These are phyloP conservation scores for Colletotrichum somersetense DNA, from an alignment of 2,329 filamentous ascomycete species.

Conservation along the genomic window DNA sequence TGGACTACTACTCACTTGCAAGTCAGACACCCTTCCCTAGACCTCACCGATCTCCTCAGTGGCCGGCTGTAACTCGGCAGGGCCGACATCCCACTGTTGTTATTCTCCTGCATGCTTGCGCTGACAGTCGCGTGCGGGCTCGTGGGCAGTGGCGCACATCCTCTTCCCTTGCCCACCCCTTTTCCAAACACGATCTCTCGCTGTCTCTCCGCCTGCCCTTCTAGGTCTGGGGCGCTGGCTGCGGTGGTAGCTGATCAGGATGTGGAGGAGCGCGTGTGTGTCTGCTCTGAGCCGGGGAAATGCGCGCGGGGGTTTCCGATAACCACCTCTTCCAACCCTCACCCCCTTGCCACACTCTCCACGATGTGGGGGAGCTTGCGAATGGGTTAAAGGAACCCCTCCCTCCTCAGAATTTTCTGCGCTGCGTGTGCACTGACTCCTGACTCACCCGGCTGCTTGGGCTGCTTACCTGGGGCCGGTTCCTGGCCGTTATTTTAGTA, in stretches of 20 bases:
- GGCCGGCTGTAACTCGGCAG: constrained; percentile 34
- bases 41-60: constrained; percentile 44
- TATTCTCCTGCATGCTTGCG: constrained; percentile 40
- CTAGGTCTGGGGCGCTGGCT: neutral
- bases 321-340: neutral
- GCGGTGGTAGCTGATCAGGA: neutral
- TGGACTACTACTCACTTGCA: constrained; percentile 56
- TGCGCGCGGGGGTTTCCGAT: constrained; percentile 5
- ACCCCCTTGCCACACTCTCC: constrained; percentile 11
- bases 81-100: constrained; percentile 32
- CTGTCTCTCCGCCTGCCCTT: neutral
- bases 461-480: neutral
- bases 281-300: constrained; percentile 32
- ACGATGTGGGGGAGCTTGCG: constrained; percentile 21
- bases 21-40: constrained; percentile 60
- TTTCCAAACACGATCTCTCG: neutral
- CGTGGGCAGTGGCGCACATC: constrained; percentile 27
- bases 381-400: neutral
- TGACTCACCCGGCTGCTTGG: constrained; percentile 9
- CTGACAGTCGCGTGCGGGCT: constrained; percentile 33
- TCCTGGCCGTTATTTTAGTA: constrained; percentile 9
- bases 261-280: constrained; percentile 17
- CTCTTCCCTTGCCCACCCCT: constrained; percentile 17
- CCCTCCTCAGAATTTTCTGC: constrained; percentile 2
- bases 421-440: constrained; percentile 4